Evolutionary conservation across 2,329 filamentous ascomycete genomes (phyloP), one percentile per base, ranked within the genome.

Genomic region (Hortaea sp.): DNA sequence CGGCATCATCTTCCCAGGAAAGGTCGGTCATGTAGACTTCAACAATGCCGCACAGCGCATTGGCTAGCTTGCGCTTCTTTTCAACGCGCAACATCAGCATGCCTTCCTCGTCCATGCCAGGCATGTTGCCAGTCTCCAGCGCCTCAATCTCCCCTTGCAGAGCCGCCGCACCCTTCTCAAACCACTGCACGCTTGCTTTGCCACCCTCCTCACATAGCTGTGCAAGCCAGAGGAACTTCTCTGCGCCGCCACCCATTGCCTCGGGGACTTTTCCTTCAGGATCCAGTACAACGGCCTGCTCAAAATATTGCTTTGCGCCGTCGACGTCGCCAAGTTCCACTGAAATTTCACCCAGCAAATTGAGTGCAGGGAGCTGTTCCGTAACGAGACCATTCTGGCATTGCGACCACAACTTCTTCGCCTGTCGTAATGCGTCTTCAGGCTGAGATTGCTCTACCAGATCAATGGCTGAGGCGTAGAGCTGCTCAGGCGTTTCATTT

Each of bases 21-120:
- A 53, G 41, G 49, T 98, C 92, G 7, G 92, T 98, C 92, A 98
- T 98, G 73, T 95, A 98, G 42, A 98, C 88, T 70, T 98, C 92
- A 5, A 87, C 82, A 50, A 97, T 87, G 29, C 86, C 88, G 67
- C 94, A 98, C 32, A 98, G 76, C n/a, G 89, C 87, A 57, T 88
- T 88, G 2, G 88, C 87, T 32, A 97, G 74, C 67, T 92, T 92
- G 54, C 75, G 74, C 64, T 84, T 84, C 72, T 87, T 86, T 66
- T 88, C 85, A 29, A 82, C 76, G 5, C 61, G 56, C 37, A 81
- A 44, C 32, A 71, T 58, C 27, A 69, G 50, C 27, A 63, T 55
- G 43, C 65, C 48, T 47, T 62, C 58, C 11, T 65, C 54, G n/a
- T 57, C 56, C 32, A 57, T 47, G 0, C 49, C 53, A 53, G 59